Conservation (phyloP, 805 yeast species). For the Cephaloascus fragrans region DNA sequence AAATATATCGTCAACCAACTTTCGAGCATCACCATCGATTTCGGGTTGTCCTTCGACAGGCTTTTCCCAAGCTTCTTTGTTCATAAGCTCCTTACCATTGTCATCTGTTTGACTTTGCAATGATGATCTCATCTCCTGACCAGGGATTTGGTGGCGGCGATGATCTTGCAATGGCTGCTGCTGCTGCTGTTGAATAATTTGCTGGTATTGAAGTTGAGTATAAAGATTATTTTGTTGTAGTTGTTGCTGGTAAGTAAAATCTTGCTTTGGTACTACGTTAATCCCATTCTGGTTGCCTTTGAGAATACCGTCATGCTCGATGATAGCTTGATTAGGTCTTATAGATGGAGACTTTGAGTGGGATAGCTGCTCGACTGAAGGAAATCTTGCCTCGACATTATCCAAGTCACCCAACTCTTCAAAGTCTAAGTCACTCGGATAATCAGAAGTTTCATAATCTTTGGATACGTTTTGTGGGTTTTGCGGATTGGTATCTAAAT, state of each 20-base stretch:
- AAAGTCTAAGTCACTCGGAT: constrained; percentile 8
- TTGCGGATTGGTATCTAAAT: not conserved
- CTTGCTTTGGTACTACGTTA: not conserved
- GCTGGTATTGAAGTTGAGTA: constrained; percentile 2
- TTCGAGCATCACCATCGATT: constrained; percentile 21
- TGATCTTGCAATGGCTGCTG: no score
- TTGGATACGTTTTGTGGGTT: not conserved
- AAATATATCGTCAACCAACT: constrained; percentile 31
- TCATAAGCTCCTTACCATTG: constrained; percentile 11
- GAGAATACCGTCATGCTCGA: not conserved
- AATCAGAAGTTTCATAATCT: not conserved
- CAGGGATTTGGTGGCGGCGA: no score
- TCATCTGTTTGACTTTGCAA: not conserved
- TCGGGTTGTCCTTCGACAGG: constrained; percentile 6
- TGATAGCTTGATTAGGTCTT: not conserved
- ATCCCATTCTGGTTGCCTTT: no score
- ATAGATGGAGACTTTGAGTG: not conserved
- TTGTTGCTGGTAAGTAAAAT: not conserved
- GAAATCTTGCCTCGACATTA: constrained; percentile 42
- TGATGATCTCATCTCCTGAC: not conserved
- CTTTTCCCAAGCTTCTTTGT: constrained; percentile 28
- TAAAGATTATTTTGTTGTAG: not conserved
- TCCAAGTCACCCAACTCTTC: constrained; percentile 30
- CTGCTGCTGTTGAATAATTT: constrained; percentile 3
- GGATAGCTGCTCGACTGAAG: constrained; percentile 28